Evolutionary conservation across 441 rosid species (phyloP).

Genomic region (Croton setiger): DNA sequence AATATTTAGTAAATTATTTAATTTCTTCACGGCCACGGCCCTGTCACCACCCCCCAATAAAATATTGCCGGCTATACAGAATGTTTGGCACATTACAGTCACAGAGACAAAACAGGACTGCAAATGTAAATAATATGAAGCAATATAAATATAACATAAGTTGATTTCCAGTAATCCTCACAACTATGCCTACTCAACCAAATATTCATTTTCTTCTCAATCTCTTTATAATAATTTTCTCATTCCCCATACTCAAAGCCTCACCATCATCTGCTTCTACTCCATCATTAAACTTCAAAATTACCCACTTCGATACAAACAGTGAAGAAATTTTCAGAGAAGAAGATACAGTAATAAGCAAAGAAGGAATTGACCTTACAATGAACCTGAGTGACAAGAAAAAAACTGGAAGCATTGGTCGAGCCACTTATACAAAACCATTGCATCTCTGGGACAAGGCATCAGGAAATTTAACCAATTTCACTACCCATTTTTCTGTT

Average conservation of each 20-base stretch:
- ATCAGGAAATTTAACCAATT: slow-evolving; percentile 23
- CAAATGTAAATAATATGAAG: too few species aligned
- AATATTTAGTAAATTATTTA: too few species aligned
- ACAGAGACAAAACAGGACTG: too few species aligned
- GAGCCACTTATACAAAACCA: slow-evolving; percentile 11
- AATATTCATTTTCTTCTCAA: background rate
- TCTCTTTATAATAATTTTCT: background rate
- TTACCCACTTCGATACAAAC: background rate
- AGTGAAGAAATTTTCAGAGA: background rate
- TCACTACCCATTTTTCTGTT: slow-evolving; percentile 33
- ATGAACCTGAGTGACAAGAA: background rate
- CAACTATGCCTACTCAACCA: background rate
- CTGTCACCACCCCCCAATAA: too few species aligned
- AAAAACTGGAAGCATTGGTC: background rate
- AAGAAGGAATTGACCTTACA: background rate
- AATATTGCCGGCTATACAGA: too few species aligned
- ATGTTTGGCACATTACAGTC: too few species aligned
- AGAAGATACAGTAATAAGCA: background rate
- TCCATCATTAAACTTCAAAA: background rate
- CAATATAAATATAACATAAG: too few species aligned
- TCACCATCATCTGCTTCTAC: background rate
- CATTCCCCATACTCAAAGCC: background rate
- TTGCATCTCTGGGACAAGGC: slow-evolving; percentile 30
- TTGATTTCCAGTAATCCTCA: too few species aligned
- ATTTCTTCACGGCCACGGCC: too few species aligned